phyloP scores from a whole-genome alignment of 345 rosid species.

The Eucalyptus pauciflora region DNA sequence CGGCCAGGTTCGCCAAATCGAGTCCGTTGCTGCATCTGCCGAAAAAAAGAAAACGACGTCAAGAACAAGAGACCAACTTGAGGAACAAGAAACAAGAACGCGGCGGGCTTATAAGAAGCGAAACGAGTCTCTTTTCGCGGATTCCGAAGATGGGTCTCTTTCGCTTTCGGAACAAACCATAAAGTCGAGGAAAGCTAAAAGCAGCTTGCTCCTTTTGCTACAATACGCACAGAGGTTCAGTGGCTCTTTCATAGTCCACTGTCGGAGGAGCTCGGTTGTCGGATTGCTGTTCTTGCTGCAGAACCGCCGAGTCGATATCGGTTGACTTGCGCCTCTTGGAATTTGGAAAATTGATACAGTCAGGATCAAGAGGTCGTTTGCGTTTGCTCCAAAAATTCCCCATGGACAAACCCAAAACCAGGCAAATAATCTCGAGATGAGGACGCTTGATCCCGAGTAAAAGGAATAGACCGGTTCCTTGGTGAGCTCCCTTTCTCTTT shows the following conservation, averaged over 20 bases:
- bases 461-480: too few relatives aligned
- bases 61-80: neutral
- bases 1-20: conserved; percentile 31
- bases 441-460: neutral
- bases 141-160: neutral
- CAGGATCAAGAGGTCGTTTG: neutral
- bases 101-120: neutral
- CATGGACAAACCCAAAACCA: neutral
- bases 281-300: neutral
- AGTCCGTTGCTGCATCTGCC: conserved; percentile 21
- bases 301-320: neutral
- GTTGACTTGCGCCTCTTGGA: neutral
- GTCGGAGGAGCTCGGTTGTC: neutral
- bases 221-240: neutral
- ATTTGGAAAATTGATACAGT: neutral
- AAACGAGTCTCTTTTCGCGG: neutral
- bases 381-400: neutral
- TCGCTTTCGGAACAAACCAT: neutral
- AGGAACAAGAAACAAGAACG: neutral
- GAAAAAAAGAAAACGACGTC: neutral
- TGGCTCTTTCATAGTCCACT: neutral
- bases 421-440: neutral
- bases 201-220: neutral
- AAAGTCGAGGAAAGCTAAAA: neutral
- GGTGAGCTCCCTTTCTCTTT: too few relatives aligned